These are phyloP conservation scores for Saccharum officinarum DNA, from an alignment of 176 grass and related monocot species.

Conservation along the genomic window DNA sequence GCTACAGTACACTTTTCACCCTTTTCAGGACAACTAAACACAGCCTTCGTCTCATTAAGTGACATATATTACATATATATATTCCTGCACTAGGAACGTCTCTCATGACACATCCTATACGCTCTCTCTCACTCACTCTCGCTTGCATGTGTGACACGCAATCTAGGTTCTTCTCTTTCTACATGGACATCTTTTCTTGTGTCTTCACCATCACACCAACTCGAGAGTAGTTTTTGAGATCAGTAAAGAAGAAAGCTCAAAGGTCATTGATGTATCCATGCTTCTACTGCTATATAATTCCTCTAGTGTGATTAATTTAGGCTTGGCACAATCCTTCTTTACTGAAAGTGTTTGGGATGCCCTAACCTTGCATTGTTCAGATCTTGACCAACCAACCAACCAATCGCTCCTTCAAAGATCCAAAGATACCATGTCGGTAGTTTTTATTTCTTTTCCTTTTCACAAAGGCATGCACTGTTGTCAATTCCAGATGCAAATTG, in stretches of 20 bases:
- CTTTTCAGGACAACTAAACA: no score
- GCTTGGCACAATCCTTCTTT: conserved; percentile 5
- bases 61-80: no score
- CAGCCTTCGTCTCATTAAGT: no score
- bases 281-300: background rate
- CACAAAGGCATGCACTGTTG: background rate
- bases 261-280: conserved; percentile 26
- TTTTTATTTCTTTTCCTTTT: background rate
- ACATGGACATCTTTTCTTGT: conserved; percentile 8
- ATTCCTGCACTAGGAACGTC: no score
- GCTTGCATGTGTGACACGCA: conserved; percentile 1
- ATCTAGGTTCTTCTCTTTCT: background rate
- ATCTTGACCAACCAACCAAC: conserved; percentile 37
- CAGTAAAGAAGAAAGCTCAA: conserved; percentile 23
- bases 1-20: no score
- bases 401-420: background rate
- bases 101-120: no score
- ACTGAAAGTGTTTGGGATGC: conserved; percentile 7
- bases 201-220: conserved; percentile 36
- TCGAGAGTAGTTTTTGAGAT: background rate
- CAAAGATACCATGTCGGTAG: background rate
- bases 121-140: no score
- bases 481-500: background rate
- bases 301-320: background rate
- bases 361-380: conserved; percentile 9